Percentiles rank a stretch among this genome's conserved stretches.
These are phyloP conservation scores for Veloporphyrellus conicus DNA, from an alignment of 1,284 basidiomycete species.

Conservation along the genomic window DNA sequence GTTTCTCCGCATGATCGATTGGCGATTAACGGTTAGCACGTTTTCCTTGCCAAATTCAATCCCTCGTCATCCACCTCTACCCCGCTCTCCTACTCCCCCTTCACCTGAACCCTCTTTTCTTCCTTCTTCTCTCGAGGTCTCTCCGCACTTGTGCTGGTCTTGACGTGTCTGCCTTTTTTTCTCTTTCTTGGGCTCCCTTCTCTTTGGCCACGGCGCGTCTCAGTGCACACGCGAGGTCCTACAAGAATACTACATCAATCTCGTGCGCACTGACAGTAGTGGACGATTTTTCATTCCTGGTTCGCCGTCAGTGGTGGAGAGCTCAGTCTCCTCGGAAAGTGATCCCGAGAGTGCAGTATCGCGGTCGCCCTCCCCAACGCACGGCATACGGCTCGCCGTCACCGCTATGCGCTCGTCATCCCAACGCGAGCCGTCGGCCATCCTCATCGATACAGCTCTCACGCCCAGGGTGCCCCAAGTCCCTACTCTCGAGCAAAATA, in stretches of 20 bases:
- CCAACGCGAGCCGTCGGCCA: slow-evolving; percentile 39
- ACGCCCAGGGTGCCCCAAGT: slow-evolving; percentile 46
- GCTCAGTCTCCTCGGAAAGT: slow-evolving; percentile 38
- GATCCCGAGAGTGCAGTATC: slow-evolving; percentile 59
- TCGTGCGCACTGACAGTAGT: slow-evolving; percentile 69
- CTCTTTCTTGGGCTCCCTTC: slow-evolving; percentile 3
- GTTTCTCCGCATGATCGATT: slow-evolving; percentile 85
- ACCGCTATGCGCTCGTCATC: slow-evolving; percentile 15
- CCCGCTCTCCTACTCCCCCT: background rate
- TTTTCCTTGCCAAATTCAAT: slow-evolving; percentile 20
- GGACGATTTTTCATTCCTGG: slow-evolving; percentile 55
- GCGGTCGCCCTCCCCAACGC: slow-evolving; percentile 49
- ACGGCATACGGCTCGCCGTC: slow-evolving; percentile 17
- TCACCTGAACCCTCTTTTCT: slow-evolving; percentile 3
- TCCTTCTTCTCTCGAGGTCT: slow-evolving; percentile 13
- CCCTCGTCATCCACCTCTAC: slow-evolving; percentile 12
- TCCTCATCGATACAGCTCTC: slow-evolving; percentile 51
- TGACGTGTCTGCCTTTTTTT: slow-evolving; percentile 21
- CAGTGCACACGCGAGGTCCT: slow-evolving; percentile 77
- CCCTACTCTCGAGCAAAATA: slow-evolving; percentile 74
- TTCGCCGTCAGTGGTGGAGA: slow-evolving; percentile 15
- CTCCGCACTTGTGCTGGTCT: slow-evolving; percentile 20
- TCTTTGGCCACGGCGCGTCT: slow-evolving; percentile 7
- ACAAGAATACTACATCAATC: slow-evolving; percentile 81
- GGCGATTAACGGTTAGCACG: slow-evolving; percentile 82